These are phyloP conservation scores for Rhodosporidiobolus odoratus DNA, from an alignment of 768 basidiomycete genomes.

Conservation along the genomic window DNA sequence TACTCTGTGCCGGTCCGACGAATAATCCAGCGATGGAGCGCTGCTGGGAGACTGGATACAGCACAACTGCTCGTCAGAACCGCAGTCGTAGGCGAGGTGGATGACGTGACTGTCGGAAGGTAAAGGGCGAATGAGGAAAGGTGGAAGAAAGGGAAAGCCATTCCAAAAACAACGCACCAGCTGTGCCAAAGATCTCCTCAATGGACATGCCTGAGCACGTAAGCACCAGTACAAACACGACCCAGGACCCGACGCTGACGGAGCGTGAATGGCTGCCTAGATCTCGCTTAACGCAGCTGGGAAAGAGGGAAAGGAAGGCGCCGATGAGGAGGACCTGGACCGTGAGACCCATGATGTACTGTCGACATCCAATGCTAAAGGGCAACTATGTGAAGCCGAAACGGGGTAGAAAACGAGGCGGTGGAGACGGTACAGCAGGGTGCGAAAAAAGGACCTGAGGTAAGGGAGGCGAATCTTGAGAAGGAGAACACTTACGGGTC, in stretches of 20 bases:
- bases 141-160: not conserved
- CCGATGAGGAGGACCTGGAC: constrained; percentile 8
- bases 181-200: constrained; percentile 12
- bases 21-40: not conserved
- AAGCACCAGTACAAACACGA: constrained; percentile 3
- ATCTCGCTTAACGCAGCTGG: not conserved
- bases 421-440: no score
- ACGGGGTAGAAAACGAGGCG: no score
- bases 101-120: no score
- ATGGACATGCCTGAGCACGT: not conserved
- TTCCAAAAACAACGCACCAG: not conserved
- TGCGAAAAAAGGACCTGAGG: not conserved
- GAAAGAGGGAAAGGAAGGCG: not conserved
- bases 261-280: not conserved
- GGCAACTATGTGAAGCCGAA: no score
- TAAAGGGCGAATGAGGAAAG: not conserved
- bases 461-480: not conserved
- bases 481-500: not conserved
- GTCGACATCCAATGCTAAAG: no score
- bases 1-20: constrained; percentile 5
- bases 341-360: not conserved
- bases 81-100: no score
- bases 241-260: constrained; percentile 9
- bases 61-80: not conserved
- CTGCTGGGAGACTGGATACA: not conserved